Percentiles rank a stretch among this genome's conserved stretches.
Evolutionary conservation across 228 moss, liverwort and hornwort genomes (phyloP).

Genomic region (Sphagnum magellanicum): DNA sequence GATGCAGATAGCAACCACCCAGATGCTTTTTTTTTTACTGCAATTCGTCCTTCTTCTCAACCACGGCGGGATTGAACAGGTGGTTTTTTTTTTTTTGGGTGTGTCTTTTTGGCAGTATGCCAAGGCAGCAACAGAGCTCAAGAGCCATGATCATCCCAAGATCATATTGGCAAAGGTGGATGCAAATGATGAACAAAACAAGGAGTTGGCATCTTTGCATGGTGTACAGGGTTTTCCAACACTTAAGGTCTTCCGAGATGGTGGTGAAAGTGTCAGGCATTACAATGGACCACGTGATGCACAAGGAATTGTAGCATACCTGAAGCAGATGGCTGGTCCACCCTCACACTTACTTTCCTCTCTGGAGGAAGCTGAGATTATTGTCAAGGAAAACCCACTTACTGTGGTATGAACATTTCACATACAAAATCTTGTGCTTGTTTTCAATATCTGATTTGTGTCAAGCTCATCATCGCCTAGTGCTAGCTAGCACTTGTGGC

Average conservation of each 20-base stretch:
- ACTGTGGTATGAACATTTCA: slow-evolving; percentile 19
- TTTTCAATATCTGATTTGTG: too few relatives aligned
- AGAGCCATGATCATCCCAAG: slow-evolving; percentile 29
- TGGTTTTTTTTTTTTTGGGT: too few relatives aligned
- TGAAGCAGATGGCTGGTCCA: slow-evolving; percentile 31
- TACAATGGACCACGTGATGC: slow-evolving; percentile 46
- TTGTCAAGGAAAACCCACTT: slow-evolving; percentile 21
- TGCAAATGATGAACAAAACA: slow-evolving; percentile 27
- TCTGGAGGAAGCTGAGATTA: slow-evolving; percentile 19
- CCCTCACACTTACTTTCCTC: slow-evolving; percentile 32
- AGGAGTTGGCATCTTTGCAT: slow-evolving; percentile 23
- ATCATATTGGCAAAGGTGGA: slow-evolving; percentile 44
- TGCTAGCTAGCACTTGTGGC: too few relatives aligned
- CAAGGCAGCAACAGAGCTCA: slow-evolving; percentile 24
- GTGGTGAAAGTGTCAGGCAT: slow-evolving; percentile 20
- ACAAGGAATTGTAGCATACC: slow-evolving; percentile 30
- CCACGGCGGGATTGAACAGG: too few relatives aligned
- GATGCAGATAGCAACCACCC: too few relatives aligned
- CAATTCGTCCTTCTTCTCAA: too few relatives aligned
- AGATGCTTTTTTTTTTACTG: too few relatives aligned
- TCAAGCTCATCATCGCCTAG: too few relatives aligned
- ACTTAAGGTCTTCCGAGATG: slow-evolving; percentile 30
- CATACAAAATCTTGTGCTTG: too few relatives aligned
- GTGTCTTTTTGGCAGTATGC: slow-evolving; percentile 23
- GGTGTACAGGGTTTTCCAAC: slow-evolving; percentile 44